Evolutionary conservation across 2,329 filamentous ascomycete species (phyloP).

Genomic region (Lizonia empirigonia): DNA sequence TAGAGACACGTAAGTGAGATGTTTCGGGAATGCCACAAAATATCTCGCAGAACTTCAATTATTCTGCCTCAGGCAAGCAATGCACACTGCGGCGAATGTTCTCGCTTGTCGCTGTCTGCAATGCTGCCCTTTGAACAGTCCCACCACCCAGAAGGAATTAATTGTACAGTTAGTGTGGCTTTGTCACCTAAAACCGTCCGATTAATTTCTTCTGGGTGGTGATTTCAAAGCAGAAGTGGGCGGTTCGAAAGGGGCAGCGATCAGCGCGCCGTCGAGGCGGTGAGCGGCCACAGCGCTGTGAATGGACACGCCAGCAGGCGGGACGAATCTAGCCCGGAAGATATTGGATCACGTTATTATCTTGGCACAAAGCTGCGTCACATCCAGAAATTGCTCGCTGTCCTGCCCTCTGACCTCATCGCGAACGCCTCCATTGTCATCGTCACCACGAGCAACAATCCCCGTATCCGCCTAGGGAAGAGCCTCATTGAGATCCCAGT

Average conservation of each 20-base stretch:
- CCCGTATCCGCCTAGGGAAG: conserved; percentile 32
- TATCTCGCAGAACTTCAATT: too few relatives aligned
- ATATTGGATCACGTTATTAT: conserved; percentile 36
- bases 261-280: conserved; percentile 13
- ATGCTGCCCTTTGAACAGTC: too few relatives aligned
- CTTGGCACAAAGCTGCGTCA: conserved; percentile 39
- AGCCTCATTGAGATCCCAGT: conserved; percentile 34
- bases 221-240: too few relatives aligned
- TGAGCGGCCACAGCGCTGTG: conserved; percentile 14
- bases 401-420: conserved; percentile 46
- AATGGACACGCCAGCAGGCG: conserved; percentile 3
- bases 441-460: conserved; percentile 36
- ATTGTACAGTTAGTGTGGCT: too few relatives aligned
- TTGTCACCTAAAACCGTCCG: too few relatives aligned
- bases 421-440: conserved; percentile 44
- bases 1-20: background rate
- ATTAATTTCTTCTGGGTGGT: too few relatives aligned
- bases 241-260: conserved; percentile 30
- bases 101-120: background rate
- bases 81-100: background rate
- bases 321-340: conserved; percentile 18
- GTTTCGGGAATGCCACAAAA: background rate
- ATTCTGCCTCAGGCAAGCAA: background rate
- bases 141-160: too few relatives aligned
- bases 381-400: conserved; percentile 41